Conservation (phyloP, 2,329 filamentous ascomycete genomes). For the Triangularia setosa region DNA sequence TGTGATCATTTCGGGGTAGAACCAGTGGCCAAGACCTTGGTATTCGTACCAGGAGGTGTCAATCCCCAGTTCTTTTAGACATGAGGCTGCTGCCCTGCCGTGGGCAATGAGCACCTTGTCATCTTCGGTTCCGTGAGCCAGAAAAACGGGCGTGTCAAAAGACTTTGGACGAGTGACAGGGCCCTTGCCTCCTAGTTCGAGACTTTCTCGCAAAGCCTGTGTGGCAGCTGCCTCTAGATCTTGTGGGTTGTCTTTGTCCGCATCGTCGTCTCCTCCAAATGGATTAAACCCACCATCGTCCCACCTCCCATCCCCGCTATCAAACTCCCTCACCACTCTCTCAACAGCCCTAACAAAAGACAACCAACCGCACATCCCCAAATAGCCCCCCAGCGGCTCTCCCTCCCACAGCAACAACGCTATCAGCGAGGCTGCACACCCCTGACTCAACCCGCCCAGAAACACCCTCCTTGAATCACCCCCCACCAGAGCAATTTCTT, state of each 20-base stretch:
- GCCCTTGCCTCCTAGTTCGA: conserved; percentile 17
- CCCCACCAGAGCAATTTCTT: conserved; percentile 34
- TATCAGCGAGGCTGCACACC: conserved; percentile 45
- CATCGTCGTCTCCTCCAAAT: conserved; percentile 19
- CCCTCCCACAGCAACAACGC: conserved; percentile 43
- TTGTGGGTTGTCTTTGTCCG: not conserved
- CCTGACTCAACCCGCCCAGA: conserved; percentile 51
- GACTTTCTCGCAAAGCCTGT: conserved; percentile 21
- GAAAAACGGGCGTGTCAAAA: conserved; percentile 38
- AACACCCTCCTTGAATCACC: conserved; percentile 39
- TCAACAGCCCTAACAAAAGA: conserved; percentile 37
- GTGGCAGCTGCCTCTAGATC: conserved; percentile 9
- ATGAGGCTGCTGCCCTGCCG: conserved; percentile 33
- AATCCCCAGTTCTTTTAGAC: conserved; percentile 30
- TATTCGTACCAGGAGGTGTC: conserved; percentile 36
- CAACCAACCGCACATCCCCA: conserved; percentile 46
- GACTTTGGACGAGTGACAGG: conserved; percentile 4
- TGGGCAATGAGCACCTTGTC: conserved; percentile 37
- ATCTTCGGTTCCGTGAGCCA: conserved; percentile 44
- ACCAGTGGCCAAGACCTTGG: conserved; percentile 42
- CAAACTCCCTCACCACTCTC: conserved; percentile 12
- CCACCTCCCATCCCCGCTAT: not conserved
- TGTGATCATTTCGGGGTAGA: conserved; percentile 38
- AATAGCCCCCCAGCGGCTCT: conserved; percentile 33
- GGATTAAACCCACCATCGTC: conserved; percentile 21